phyloP scores from a whole-genome alignment of 2,329 filamentous ascomycete genomes.

The Chaetomiaceae sp. region DNA sequence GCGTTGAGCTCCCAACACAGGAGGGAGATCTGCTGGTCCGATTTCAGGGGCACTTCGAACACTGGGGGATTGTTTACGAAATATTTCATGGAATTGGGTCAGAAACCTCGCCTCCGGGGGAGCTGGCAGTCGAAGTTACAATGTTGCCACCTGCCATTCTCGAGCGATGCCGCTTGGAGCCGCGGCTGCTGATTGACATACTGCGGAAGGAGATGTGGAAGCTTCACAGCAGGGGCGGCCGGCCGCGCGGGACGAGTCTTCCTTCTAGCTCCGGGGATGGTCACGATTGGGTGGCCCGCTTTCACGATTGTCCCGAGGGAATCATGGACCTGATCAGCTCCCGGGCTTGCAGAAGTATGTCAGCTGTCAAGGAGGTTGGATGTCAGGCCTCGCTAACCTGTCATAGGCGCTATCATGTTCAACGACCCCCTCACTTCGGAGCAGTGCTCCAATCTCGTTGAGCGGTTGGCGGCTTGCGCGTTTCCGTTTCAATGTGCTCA shows the following conservation, averaged over 20 bases:
- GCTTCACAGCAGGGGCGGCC: constrained; percentile 42
- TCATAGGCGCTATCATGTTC: constrained; percentile 68
- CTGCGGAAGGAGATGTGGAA: constrained; percentile 70
- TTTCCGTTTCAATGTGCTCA: constrained; percentile 84
- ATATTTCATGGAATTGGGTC: constrained; percentile 4
- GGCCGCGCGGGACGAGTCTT: not conserved
- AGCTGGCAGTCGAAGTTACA: constrained; percentile 13
- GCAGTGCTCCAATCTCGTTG: constrained; percentile 55
- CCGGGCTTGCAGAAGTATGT: constrained; percentile 61
- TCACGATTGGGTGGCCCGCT: constrained; percentile 50
- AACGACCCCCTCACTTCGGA: constrained; percentile 58
- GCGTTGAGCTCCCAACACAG: constrained; percentile 56
- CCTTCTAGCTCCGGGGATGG: not conserved
- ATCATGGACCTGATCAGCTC: constrained; percentile 74
- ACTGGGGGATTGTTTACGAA: constrained; percentile 71
- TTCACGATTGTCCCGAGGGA: constrained; percentile 65
- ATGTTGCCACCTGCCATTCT: constrained; percentile 64
- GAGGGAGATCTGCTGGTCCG: constrained; percentile 56
- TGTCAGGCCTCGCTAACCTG: constrained; percentile 2
- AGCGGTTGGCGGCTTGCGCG: constrained; percentile 51
- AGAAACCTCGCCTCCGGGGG: not conserved
- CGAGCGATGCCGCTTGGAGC: constrained; percentile 69
- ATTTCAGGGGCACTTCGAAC: constrained; percentile 51
- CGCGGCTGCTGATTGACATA: constrained; percentile 64
- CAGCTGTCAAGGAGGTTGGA: not conserved